Evolutionary conservation across 371 early-diverging fungal species (phyloP), one percentile per base, ranked within the genome.

Genomic region (Syncephalastrum monosporum): DNA sequence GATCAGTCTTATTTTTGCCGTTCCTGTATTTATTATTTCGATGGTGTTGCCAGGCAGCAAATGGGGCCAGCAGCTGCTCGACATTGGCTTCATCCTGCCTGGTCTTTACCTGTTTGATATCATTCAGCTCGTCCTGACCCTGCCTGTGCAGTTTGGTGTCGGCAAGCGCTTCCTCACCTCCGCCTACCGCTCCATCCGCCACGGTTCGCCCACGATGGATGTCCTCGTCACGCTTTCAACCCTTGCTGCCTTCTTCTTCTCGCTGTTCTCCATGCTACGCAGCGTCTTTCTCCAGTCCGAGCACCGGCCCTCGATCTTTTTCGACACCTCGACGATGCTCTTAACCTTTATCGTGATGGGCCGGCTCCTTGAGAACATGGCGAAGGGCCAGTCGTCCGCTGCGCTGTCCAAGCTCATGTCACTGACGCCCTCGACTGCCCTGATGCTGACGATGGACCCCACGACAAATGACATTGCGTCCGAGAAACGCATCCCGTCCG

Each of bases 171-270:
- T 98, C 74, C 89, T 94, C 67, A 57, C 54, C 24, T 77, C 89
- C 17, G 87, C 95, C 2, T 90, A 79, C 69, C 89, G 89, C 65
- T 89, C 96, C 0, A 56, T 95, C 5, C 63, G 66, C 23, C 95
- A 95, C 56, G 82, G 87, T 5, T 82, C 83, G 33, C 91, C 95
- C 49, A 98, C 93, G 24, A 98, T 98, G 98, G 98, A 98, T 69
- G 95, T 96, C n/a, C 74, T 98, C 25, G 84, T 98, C 13, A 80
- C 89, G 0, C 64, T 96, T 3, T 94, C 96, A 15, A 97, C 98
- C 0, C 60, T 90, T 38, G 76, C 90, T 16, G 90, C 97, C 0
- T 98, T 89, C 60, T 57, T 80, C 14, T 96, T 93, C 65, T 78
- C 87, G 2, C 61, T 89, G 27, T 55, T 85, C 16, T 79, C 88